Evolutionary conservation across 441 rosid genomes (phyloP).

Genomic region (Biscutella laevigata): DNA sequence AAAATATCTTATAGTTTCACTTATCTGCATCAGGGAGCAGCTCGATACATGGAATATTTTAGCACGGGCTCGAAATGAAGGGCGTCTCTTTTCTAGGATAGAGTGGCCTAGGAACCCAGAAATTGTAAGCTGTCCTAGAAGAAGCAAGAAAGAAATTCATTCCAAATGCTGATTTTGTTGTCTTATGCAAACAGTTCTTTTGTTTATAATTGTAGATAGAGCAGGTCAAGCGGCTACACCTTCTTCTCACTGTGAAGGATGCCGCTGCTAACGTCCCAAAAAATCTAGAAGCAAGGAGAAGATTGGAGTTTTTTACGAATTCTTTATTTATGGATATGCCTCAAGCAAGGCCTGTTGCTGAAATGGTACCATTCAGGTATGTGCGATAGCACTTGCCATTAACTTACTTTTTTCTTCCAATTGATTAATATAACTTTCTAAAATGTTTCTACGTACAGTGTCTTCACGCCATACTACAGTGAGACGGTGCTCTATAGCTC

Average conservation of each 20-base stretch:
- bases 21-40: constrained; percentile 62
- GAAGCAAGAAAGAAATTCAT: constrained; percentile 2
- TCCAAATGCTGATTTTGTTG: constrained; percentile 19
- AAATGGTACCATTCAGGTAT: constrained; percentile 88
- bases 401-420: constrained; percentile 1
- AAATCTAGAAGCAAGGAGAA: constrained; percentile 97
- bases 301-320: constrained; percentile 83
- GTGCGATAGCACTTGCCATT: constrained; percentile 2
- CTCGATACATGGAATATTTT: constrained; percentile 95
- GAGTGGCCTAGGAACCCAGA: constrained; percentile 95
- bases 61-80: constrained; percentile 78
- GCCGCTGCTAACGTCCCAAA: constrained; percentile 89
- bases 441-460: constrained; percentile 42
- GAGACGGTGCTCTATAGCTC: constrained; percentile 98
- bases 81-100: constrained; percentile 78
- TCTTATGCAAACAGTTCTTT: constrained; percentile 17
- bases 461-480: constrained; percentile 99
- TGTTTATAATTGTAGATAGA: constrained; percentile 55
- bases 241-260: constrained; percentile 97
- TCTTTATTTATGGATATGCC: constrained; percentile 98
- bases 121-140: constrained; percentile 44
- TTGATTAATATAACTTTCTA: constrained; percentile 11
- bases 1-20: constrained; percentile 6
- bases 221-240: constrained; percentile 90
- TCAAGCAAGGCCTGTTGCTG: constrained; percentile 74